phyloP scores from a whole-genome alignment of 2,329 filamentous ascomycete genomes.

The Clathrospora elynae region DNA sequence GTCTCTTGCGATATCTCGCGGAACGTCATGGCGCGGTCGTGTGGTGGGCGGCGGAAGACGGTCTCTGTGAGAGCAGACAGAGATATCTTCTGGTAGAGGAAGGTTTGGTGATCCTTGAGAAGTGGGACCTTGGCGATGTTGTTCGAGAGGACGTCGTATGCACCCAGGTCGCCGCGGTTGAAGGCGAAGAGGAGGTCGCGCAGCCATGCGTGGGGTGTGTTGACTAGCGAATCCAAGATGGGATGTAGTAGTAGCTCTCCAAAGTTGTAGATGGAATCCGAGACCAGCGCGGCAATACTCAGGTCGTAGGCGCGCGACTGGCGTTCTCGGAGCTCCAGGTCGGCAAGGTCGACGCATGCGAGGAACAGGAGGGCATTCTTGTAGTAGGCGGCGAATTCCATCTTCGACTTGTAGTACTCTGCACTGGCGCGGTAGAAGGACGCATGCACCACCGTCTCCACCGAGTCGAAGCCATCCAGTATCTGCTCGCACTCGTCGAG shows the following conservation, averaged over 20 bases:
- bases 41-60: constrained; percentile 92
- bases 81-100: constrained; percentile 96
- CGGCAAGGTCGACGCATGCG: constrained; percentile 85
- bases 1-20: constrained; percentile 86
- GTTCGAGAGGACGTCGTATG: constrained; percentile 81
- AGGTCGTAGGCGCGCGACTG: constrained; percentile 88
- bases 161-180: constrained; percentile 89
- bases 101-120: constrained; percentile 76
- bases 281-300: constrained; percentile 88
- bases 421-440: constrained; percentile 96
- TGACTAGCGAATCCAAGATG: constrained; percentile 82
- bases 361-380: constrained; percentile 97
- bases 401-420: constrained; percentile 89
- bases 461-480: constrained; percentile 88
- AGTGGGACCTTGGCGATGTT: constrained; percentile 81
- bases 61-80: constrained; percentile 94
- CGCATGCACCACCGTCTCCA: constrained; percentile 94
- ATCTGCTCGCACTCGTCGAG: constrained; percentile 86
- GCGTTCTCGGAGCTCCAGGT: constrained; percentile 75
- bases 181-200: constrained; percentile 96
- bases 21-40: constrained; percentile 95
- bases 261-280: constrained; percentile 98
- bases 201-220: constrained; percentile 81
- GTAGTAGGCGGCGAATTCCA: constrained; percentile 96
- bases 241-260: constrained; percentile 97